These are phyloP conservation scores for Reticulascus tulasneorum DNA, from an alignment of 2,329 filamentous ascomycete species.

Conservation along the genomic window DNA sequence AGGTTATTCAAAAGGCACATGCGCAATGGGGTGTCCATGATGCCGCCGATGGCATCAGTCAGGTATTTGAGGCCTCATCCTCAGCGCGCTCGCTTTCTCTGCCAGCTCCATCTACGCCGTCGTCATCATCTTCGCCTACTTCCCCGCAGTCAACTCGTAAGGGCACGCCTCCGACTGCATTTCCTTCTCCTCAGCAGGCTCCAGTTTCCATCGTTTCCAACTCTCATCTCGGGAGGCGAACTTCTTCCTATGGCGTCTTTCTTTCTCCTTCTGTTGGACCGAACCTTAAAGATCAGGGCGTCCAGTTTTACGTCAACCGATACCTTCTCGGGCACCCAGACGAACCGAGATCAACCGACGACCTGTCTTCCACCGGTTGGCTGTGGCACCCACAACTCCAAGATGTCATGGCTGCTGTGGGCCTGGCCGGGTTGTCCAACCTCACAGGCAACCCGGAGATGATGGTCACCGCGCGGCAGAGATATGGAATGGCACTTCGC, in stretches of 20 bases:
- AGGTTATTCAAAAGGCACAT: slow-evolving; percentile 56
- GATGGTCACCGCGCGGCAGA: slow-evolving; percentile 42
- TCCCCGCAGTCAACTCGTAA: too few relatives aligned
- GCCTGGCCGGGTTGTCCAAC: slow-evolving; percentile 55
- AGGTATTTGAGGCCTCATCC: too few relatives aligned
- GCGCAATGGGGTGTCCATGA: slow-evolving; percentile 39
- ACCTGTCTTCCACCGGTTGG: slow-evolving; percentile 32
- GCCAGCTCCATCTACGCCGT: slow-evolving; percentile 16
- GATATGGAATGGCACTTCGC: slow-evolving; percentile 51
- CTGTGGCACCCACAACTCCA: slow-evolving; percentile 35
- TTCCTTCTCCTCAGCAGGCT: too few relatives aligned
- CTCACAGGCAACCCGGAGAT: slow-evolving; percentile 42
- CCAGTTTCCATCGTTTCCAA: too few relatives aligned
- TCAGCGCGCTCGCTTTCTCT: not conserved
- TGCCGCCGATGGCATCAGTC: slow-evolving; percentile 2
- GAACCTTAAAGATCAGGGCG: slow-evolving; percentile 41
- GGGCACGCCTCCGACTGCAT: too few relatives aligned
- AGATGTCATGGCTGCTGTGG: slow-evolving; percentile 53
- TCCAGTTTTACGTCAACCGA: slow-evolving; percentile 48
- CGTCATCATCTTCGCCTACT: slow-evolving; percentile 19
- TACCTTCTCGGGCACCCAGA: slow-evolving; percentile 50
- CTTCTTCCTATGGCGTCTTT: slow-evolving; percentile 9
- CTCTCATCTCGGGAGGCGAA: too few relatives aligned
- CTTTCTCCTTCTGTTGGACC: slow-evolving; percentile 25
- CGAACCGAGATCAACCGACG: slow-evolving; percentile 35